These are phyloP conservation scores for Mollisiaceae sp. DNA, from an alignment of 2,329 filamentous ascomycete genomes.

Conservation along the genomic window DNA sequence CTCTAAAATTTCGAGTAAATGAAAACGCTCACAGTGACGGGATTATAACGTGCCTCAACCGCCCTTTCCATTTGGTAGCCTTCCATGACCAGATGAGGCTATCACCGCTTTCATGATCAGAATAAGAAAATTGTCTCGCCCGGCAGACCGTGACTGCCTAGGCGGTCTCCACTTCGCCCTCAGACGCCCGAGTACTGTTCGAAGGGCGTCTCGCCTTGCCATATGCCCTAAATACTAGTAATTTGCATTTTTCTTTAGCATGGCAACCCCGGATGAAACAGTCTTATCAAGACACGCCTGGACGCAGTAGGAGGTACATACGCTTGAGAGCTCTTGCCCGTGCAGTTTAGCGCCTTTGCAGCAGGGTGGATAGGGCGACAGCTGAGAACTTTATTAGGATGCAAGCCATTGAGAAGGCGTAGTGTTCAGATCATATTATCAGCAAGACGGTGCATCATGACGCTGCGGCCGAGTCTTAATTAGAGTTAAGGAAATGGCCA, in stretches of 20 bases:
- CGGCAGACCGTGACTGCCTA: neutral
- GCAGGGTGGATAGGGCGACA: neutral
- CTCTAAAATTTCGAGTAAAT: too few relatives aligned
- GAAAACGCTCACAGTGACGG: neutral
- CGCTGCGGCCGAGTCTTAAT: neutral
- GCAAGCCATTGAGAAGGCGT: neutral
- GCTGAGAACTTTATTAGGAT: neutral
- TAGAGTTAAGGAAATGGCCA: neutral
- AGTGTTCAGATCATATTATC: neutral
- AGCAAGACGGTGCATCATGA: neutral
- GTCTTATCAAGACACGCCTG: neutral
- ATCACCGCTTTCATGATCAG: neutral
- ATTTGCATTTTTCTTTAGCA: neutral
- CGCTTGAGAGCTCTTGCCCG: neutral
- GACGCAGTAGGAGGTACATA: neutral
- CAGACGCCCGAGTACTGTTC: neutral
- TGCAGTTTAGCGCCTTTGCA: neutral
- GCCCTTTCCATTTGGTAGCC: neutral
- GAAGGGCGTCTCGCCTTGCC: neutral
- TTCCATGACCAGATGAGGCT: conserved; percentile 2
- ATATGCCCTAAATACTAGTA: neutral
- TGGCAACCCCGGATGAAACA: neutral
- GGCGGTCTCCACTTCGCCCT: neutral
- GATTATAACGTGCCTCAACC: neutral
- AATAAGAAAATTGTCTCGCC: neutral